A percentile compares a stretch with the other conserved stretches of the same genome.
These are phyloP conservation scores for Erodium maritimum DNA, from an alignment of 345 rosid genomes.

Conservation along the genomic window DNA sequence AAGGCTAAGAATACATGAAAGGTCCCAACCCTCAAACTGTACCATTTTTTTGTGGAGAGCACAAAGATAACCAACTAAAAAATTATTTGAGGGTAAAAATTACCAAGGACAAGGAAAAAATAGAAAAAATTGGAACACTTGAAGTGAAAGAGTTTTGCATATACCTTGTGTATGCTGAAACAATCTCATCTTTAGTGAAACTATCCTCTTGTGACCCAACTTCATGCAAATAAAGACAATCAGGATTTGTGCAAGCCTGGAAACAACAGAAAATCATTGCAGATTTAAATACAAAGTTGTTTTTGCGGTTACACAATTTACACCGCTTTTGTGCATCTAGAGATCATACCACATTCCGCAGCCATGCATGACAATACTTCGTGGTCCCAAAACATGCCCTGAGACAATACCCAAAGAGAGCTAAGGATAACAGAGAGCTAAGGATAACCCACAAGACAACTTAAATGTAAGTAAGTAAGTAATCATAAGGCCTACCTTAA, in stretches of 20 bases:
- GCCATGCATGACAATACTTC: constrained; percentile 96
- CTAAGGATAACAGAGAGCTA: neutral
- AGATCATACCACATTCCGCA: constrained; percentile 65
- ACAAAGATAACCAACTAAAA: neutral
- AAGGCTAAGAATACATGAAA: no score
- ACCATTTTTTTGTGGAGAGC: no score
- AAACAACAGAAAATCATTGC: constrained; percentile 11
- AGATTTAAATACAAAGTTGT: neutral
- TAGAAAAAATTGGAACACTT: neutral
- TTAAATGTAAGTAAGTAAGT: no score
- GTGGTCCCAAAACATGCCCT: constrained; percentile 98
- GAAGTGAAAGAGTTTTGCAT: neutral
- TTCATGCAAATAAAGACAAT: constrained; percentile 91
- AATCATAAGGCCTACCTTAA: constrained; percentile 33
- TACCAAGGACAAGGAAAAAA: neutral
- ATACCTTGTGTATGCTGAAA: constrained; percentile 79
- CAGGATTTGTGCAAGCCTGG: constrained; percentile 90
- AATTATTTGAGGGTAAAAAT: neutral
- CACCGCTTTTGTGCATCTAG: neutral
- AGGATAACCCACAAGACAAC: constrained; percentile 6
- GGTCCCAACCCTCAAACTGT: no score
- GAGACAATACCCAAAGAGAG: constrained; percentile 11
- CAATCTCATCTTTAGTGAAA: constrained; percentile 84
- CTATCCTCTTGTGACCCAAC: constrained; percentile 87
- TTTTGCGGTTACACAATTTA: neutral